Evolutionary conservation across 2,329 filamentous ascomycete species (phyloP).

Genomic region (Gnomoniopsis smithogilvyi): DNA sequence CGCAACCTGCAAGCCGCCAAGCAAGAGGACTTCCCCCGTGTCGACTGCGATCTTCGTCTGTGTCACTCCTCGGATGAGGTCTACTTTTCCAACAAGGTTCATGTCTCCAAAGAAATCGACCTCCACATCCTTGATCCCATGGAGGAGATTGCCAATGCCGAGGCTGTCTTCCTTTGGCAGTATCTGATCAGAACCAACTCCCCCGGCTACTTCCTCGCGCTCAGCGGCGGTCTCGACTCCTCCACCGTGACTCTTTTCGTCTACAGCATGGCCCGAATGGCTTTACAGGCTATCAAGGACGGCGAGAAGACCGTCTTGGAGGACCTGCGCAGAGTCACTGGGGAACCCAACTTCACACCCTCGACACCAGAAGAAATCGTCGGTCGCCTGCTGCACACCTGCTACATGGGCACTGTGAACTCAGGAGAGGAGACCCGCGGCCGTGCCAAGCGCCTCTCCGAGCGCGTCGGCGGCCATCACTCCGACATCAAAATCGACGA

Average conservation of each 20-base stretch:
- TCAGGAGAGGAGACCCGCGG: constrained; percentile 55
- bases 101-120: constrained; percentile 12
- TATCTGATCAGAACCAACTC: constrained; percentile 19
- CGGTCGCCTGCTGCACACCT: constrained; percentile 32
- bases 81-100: constrained; percentile 18
- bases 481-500: constrained; percentile 69
- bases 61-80: constrained; percentile 24
- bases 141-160: constrained; percentile 30
- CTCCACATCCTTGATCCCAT: constrained; percentile 23
- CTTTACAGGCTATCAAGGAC: constrained; percentile 15
- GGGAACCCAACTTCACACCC: constrained; percentile 15
- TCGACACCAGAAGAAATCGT: constrained; percentile 19
- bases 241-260: constrained; percentile 21
- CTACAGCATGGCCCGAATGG: constrained; percentile 21
- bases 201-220: constrained; percentile 19
- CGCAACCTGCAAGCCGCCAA: constrained; percentile 20
- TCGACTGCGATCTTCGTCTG: constrained; percentile 21
- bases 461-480: constrained; percentile 66
- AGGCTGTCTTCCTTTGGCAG: constrained; percentile 22
- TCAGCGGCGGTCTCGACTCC: constrained; percentile 22
- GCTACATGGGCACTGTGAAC: constrained; percentile 61
- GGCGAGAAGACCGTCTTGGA: constrained; percentile 18
- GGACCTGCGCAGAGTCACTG: constrained; percentile 19
- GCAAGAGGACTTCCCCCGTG: constrained; percentile 19
- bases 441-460: constrained; percentile 56